A percentile compares a stretch with the other conserved stretches of the same genome.
Conservation (phyloP, 495 filamentous ascomycete genomes). For the Evernia prunastri region DNA sequence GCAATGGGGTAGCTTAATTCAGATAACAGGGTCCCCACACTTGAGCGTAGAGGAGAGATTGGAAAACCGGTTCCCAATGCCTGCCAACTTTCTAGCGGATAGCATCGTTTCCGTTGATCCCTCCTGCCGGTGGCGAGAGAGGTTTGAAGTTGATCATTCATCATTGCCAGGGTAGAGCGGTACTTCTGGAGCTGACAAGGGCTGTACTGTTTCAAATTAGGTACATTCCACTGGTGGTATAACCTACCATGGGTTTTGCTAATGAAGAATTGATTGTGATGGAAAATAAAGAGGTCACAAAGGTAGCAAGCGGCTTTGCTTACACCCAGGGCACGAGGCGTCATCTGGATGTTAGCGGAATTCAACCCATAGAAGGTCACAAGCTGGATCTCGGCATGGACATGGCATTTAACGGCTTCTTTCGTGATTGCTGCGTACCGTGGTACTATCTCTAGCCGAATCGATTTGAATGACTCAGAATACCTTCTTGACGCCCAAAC, state of each 20-base stretch:
- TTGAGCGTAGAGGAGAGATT: background rate
- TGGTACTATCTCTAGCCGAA: background rate
- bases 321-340: conserved; percentile 22
- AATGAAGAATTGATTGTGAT: conserved; percentile 20
- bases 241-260: conserved; percentile 22
- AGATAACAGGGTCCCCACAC: too few species aligned
- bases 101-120: background rate
- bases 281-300: conserved; percentile 25
- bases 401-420: background rate
- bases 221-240: conserved; percentile 23
- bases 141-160: background rate
- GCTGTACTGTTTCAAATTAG: background rate
- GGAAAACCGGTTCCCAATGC: background rate
- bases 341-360: too few species aligned
- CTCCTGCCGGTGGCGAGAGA: background rate
- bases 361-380: conserved; percentile 10
- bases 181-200: background rate
- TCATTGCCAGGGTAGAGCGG: background rate
- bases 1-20: too few species aligned
- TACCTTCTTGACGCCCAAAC: conserved; percentile 17
- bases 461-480: background rate
- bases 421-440: background rate
- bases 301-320: conserved; percentile 29
- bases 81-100: background rate
- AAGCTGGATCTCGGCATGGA: conserved; percentile 29